A percentile compares a stretch with the other conserved stretches of the same genome.
These are phyloP conservation scores for Cladosporium austrohemisphaericum DNA, from an alignment of 2,329 filamentous ascomycete species.

Conservation along the genomic window DNA sequence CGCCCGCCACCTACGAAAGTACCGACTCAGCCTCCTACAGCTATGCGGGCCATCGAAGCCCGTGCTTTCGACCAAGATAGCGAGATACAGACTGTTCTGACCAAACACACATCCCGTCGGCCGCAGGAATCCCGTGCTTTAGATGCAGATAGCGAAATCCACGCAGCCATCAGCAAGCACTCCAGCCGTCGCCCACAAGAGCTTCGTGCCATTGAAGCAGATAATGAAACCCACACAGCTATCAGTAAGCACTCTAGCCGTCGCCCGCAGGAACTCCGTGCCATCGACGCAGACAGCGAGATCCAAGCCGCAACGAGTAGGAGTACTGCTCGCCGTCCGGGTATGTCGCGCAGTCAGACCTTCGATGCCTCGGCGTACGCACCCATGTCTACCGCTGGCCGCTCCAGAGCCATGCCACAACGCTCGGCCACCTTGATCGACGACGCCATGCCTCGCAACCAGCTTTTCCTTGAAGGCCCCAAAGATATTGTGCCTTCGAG, in stretches of 20 bases:
- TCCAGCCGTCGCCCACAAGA: slow-evolving; percentile 20
- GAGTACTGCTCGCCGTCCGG: slow-evolving; percentile 22
- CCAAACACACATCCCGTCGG: slow-evolving; percentile 23
- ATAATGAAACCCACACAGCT: background rate
- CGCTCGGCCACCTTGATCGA: slow-evolving; percentile 9
- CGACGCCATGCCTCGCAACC: background rate
- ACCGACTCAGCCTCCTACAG: slow-evolving; percentile 19
- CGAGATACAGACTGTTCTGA: slow-evolving; percentile 24
- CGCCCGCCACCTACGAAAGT: slow-evolving; percentile 20
- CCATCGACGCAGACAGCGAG: slow-evolving; percentile 22
- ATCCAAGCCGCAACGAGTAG: slow-evolving; percentile 25
- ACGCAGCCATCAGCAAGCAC: slow-evolving; percentile 24
- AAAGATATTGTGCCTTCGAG: slow-evolving; percentile 1
- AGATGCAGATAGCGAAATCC: too few species aligned
- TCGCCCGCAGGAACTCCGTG: slow-evolving; percentile 19
- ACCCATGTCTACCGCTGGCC: slow-evolving; percentile 14
- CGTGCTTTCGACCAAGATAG: slow-evolving; percentile 21
- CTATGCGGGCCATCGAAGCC: slow-evolving; percentile 39
- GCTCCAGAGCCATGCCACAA: slow-evolving; percentile 3
- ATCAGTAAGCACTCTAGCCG: slow-evolving; percentile 22
- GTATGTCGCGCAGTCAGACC: slow-evolving; percentile 24
- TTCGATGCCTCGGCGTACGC: slow-evolving; percentile 25
- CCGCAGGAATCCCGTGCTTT: too few species aligned
- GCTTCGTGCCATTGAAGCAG: background rate
- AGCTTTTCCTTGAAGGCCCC: slow-evolving; percentile 5